These are phyloP conservation scores for Lobosporangium transversale DNA, from an alignment of 192 early-diverging fungal species.

Conservation along the genomic window DNA sequence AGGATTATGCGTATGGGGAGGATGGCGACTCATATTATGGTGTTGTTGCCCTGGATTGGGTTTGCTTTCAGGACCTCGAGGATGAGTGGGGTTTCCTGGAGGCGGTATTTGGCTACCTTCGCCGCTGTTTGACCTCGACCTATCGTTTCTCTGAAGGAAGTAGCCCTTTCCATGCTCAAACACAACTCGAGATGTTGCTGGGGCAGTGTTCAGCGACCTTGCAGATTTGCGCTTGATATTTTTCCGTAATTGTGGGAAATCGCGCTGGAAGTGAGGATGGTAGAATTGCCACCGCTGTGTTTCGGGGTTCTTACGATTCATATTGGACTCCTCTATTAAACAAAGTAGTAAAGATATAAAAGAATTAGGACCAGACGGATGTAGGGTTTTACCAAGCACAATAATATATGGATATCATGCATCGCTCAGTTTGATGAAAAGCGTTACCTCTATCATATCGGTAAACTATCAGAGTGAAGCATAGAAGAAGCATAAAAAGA, in stretches of 20 bases:
- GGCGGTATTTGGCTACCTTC: constrained; percentile 11
- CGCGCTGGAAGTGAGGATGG: constrained; percentile 85
- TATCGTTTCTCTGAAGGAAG: constrained; percentile 33
- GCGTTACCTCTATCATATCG: constrained; percentile 46
- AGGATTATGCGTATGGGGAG: not conserved
- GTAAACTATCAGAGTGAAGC: constrained; percentile 17
- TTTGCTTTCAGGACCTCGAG: constrained; percentile 1
- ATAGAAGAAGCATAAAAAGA: constrained; percentile 6
- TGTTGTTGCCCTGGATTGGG: not conserved
- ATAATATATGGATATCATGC: no score
- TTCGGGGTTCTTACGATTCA: constrained; percentile 57
- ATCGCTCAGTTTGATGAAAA: no score
- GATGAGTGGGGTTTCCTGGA: not conserved
- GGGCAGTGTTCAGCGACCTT: constrained; percentile 31
- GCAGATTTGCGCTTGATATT: constrained; percentile 74
- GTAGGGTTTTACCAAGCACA: no score
- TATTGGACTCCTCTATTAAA: constrained; percentile 56
- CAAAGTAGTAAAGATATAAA: not conserved
- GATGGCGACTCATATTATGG: not conserved
- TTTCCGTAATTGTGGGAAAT: constrained; percentile 70
- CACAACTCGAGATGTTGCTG: constrained; percentile 28
- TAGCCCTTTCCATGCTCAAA: constrained; percentile 47
- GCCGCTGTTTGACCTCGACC: constrained; percentile 37
- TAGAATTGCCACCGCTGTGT: constrained; percentile 90
- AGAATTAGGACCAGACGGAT: no score